These are phyloP conservation scores for Aphanomyces euteiches DNA, from an alignment of 352 stramenopile species.

Conservation along the genomic window DNA sequence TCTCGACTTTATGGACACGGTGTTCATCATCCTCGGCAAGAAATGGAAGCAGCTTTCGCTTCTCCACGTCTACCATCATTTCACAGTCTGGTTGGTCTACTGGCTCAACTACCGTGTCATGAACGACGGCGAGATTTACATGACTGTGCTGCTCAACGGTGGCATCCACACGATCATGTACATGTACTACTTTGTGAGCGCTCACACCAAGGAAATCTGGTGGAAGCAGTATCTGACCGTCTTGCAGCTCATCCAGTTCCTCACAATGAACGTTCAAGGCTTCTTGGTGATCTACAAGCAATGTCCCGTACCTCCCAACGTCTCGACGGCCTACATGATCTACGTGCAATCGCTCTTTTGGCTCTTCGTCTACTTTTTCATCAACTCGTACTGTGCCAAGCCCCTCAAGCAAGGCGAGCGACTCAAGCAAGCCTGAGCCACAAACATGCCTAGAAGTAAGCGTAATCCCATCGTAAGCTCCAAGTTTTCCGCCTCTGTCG, in stretches of 20 bases:
- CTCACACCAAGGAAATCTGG: conserved; percentile 95
- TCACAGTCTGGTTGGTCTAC: conserved; percentile 93
- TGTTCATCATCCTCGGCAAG: conserved; percentile 96
- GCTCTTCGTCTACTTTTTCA: conserved; percentile 96
- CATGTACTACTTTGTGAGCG: conserved; percentile 97
- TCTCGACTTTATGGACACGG: conserved; percentile 83
- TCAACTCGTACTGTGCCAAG: conserved; percentile 77
- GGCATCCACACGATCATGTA: conserved; percentile 99
- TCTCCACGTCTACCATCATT: conserved; percentile 97
- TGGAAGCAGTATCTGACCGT: conserved; percentile 95
- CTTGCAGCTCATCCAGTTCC: conserved; percentile 93
- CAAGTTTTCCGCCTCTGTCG: no score
- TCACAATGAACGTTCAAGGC: conserved; percentile 63
- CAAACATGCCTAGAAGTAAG: no score
- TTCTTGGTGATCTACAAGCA: conserved; percentile 74
- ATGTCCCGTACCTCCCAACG: conserved; percentile 58
- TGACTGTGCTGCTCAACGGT: conserved; percentile 93
- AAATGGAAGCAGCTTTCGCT: conserved; percentile 96
- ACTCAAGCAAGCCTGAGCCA: not conserved
- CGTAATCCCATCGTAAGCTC: no score
- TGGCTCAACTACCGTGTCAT: conserved; percentile 91
- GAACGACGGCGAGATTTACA: conserved; percentile 94
- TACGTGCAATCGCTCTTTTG: conserved; percentile 96
- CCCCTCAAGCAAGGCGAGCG: conserved; percentile 33
- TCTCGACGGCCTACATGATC: conserved; percentile 84